Evolutionary conservation across 352 stramenopile genomes (phyloP).

Genomic region (Saprolegnia parasitica): DNA sequence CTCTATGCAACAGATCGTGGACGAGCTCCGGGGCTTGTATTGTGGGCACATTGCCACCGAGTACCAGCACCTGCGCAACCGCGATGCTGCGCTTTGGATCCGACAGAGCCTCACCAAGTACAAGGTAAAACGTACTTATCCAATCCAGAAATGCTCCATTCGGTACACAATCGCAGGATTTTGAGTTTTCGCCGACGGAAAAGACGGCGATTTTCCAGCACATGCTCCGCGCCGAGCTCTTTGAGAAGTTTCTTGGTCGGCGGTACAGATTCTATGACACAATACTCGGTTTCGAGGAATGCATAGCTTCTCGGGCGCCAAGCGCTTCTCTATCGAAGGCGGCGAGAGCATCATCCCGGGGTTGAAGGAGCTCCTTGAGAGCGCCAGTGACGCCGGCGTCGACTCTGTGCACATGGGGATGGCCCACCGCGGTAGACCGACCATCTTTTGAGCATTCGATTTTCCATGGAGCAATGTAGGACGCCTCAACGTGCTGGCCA

Average conservation of each 20-base stretch:
- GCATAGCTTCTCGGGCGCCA: constrained; percentile 78
- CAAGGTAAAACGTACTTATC: constrained; percentile 38
- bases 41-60: constrained; percentile 96
- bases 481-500: constrained; percentile 97
- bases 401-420: constrained; percentile 99
- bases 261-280: constrained; percentile 84
- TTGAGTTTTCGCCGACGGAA: constrained; percentile 69
- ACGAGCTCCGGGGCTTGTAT: constrained; percentile 92
- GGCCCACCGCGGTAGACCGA: constrained; percentile 87
- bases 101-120: constrained; percentile 57
- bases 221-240: constrained; percentile 94
- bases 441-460: neutral
- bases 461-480: constrained; percentile 27
- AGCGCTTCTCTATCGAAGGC: constrained; percentile 98
- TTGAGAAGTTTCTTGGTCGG: constrained; percentile 96
- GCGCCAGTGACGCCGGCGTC: constrained; percentile 91
- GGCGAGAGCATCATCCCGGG: constrained; percentile 94
- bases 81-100: constrained; percentile 83
- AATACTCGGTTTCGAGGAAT: neutral
- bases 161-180: constrained; percentile 34
- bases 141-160: neutral
- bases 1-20: constrained; percentile 61
- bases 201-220: constrained; percentile 93
- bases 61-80: constrained; percentile 97
- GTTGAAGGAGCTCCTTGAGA: constrained; percentile 94